Conservation (phyloP, 306 rosid species). For the Cucumis hystrix region DNA sequence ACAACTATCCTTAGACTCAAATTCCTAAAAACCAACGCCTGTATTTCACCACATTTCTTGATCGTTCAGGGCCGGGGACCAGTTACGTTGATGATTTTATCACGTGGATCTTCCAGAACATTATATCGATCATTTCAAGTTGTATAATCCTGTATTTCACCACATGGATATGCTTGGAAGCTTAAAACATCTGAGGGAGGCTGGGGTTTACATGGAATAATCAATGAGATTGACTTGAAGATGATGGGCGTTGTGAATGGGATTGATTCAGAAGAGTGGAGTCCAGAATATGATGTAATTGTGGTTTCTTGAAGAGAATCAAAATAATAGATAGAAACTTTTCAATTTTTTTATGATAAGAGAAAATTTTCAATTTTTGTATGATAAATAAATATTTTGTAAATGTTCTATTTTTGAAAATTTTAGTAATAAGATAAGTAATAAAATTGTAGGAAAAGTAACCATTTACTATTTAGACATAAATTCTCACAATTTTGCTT, state of each 20-base stretch:
- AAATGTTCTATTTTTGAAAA: too few species aligned
- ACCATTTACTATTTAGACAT: too few species aligned
- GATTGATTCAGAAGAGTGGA: constrained; percentile 77
- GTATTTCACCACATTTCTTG: not conserved
- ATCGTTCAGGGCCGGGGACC: constrained; percentile 85
- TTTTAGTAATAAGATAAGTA: too few species aligned
- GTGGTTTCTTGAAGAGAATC: too few species aligned
- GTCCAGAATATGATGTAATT: constrained; percentile 37
- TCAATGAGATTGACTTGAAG: constrained; percentile 80
- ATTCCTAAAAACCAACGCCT: not conserved
- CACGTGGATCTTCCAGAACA: constrained; percentile 50
- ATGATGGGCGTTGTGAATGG: constrained; percentile 85
- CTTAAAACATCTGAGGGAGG: constrained; percentile 78
- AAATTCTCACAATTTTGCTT: too few species aligned
- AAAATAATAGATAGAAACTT: too few species aligned
- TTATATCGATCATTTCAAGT: constrained; percentile 58
- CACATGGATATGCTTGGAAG: constrained; percentile 94
- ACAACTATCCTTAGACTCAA: too few species aligned
- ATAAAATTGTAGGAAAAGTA: too few species aligned
- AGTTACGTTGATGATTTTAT: constrained; percentile 40
- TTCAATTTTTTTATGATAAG: too few species aligned
- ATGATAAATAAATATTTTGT: too few species aligned
- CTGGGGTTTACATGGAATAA: constrained; percentile 84
- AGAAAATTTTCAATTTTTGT: too few species aligned
- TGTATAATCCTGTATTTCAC: constrained; percentile 68